Evolutionary conservation across 2,329 filamentous ascomycete genomes (phyloP).

Genomic region (Xylariaceae sp.): DNA sequence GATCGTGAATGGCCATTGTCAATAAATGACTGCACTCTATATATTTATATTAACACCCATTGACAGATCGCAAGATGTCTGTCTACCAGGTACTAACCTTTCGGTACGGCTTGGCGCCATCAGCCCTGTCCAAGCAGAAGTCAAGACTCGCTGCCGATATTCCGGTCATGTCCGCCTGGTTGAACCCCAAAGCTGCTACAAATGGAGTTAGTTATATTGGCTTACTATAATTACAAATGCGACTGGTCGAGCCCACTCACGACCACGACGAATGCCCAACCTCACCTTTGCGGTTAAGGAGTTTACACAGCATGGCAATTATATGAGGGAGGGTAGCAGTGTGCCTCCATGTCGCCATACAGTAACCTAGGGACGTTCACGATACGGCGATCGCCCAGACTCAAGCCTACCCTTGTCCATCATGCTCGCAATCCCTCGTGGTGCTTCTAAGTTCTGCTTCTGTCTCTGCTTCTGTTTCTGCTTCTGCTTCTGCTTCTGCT

Average conservation of each 20-base stretch:
- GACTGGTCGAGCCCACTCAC: neutral
- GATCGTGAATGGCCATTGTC: neutral
- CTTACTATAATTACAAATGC: neutral
- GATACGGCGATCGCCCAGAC: neutral
- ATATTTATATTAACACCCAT: neutral
- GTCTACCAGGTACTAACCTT: no score
- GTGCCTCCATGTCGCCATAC: neutral
- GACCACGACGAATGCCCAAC: neutral
- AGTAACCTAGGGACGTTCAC: neutral
- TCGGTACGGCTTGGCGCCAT: no score
- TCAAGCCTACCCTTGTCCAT: conserved; percentile 11
- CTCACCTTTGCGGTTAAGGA: neutral
- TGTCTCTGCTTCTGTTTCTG: no score
- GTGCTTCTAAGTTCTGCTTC: neutral
- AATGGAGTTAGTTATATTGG: no score
- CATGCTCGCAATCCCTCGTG: conserved; percentile 10
- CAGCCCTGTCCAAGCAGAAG: no score
- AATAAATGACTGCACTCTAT: neutral
- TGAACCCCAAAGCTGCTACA: no score
- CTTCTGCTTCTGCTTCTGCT: no score
- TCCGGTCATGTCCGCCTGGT: no score
- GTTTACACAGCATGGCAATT: neutral
- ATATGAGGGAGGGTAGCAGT: neutral
- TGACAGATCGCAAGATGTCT: neutral
- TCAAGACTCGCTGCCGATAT: no score